Evolutionary conservation across 2,329 filamentous ascomycete genomes (phyloP), one percentile per base, ranked within the genome.

Genomic region (Aureobasidium sp.): DNA sequence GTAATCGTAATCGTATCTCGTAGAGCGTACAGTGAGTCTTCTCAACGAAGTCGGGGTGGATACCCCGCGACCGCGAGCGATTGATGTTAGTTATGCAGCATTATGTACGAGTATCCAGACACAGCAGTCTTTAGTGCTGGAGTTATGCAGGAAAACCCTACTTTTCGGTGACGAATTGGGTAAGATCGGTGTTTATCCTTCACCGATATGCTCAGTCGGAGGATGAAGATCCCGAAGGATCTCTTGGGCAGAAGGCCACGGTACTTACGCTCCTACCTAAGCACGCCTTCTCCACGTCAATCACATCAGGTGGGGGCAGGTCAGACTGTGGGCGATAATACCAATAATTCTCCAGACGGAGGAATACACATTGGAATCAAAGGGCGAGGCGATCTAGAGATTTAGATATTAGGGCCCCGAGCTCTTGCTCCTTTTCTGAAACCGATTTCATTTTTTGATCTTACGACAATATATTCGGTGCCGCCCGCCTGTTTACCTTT

Each of bases 321-420:
- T 20, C 13, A 27, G 7, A 29, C 51, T n/a, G 26, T 43, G 26
- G 51, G 51, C 20, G 15, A 6, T 5, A 13, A 12, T 55, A 55
- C 37, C 51, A 26, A 37, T 32, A 8, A 17, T n/a, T 43, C 51
- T 43, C 7, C 51, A 55, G 37, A 20, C 37, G 51, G 51, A 55
- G 37, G 51, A 55, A 55, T 13, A 55, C 32, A 55, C 50, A 55
- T 2, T 32, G 32, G 5, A 48, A 20, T 43, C 51, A 55, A 43
- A 55, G 51, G 51, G 51, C 37, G 51, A 55, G 36, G 51, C 51
- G 32, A 55, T 17, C 32, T 55, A 24, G 51, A 55, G 36, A 55
- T 43, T 29, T 7, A 43, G 15, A 27, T 32, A 55, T 32, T 29
- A 55, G 51, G 51, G 29, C 51, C 20, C 26, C 17, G 37, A 20